Conservation (phyloP, 495 filamentous ascomycete genomes). For the Aspergillus haitiensis region DNA sequence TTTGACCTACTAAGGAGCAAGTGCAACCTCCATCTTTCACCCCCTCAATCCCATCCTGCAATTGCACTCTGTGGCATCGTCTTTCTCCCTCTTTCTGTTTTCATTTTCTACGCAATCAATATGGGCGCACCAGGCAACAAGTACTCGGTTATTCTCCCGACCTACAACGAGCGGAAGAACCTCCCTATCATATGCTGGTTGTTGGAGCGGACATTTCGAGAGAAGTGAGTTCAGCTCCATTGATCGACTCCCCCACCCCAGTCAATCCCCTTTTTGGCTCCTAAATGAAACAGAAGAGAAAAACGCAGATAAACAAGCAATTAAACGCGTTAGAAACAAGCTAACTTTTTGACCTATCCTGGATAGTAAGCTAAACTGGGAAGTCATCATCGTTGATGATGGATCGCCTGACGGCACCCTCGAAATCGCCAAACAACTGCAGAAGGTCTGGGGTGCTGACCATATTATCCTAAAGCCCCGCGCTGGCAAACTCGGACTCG, state of each 20-base stretch:
- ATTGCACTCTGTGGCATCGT: conserved; percentile 5
- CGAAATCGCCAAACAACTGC: conserved; percentile 82
- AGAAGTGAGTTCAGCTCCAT: conserved; percentile 49
- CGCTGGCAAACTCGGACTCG: conserved; percentile 90
- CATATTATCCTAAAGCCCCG: conserved; percentile 84
- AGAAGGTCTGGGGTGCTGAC: conserved; percentile 70
- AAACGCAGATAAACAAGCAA: background rate
- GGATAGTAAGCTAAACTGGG: conserved; percentile 87
- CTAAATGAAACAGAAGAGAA: background rate
- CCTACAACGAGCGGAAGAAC: conserved; percentile 97
- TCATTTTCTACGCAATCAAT: conserved; percentile 19
- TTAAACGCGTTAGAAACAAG: background rate
- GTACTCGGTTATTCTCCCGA: conserved; percentile 95
- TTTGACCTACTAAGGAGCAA: conserved; percentile 8
- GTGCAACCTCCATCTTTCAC: background rate
- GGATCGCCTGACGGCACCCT: conserved; percentile 95
- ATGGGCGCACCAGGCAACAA: conserved; percentile 61
- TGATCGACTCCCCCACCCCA: conserved; percentile 1
- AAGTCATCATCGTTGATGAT: conserved; percentile 96
- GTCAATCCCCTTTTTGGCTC: background rate
- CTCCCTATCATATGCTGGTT: conserved; percentile 95
- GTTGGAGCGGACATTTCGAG: conserved; percentile 83
- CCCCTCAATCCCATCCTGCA: background rate
- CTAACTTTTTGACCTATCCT: background rate
- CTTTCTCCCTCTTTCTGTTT: background rate